Percentiles rank a stretch among this genome's conserved stretches.
Evolutionary conservation across 768 basidiomycete species (phyloP).

Genomic region (Psilocybe azurescens): DNA sequence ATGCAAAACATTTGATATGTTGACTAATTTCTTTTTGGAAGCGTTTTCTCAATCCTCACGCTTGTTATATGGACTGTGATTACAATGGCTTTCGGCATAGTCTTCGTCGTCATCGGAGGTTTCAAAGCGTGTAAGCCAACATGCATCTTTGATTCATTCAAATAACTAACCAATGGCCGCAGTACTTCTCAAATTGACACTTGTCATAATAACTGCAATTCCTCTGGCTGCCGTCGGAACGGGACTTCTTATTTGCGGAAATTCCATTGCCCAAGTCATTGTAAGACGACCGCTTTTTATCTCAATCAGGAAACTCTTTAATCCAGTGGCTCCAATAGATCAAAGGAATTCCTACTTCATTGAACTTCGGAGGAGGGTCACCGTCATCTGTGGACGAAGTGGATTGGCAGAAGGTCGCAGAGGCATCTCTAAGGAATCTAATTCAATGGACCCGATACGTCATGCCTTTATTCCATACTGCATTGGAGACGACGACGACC

Average conservation of each 20-base stretch:
- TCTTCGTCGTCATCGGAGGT: conserved; percentile 20
- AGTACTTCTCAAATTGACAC: conserved; percentile 17
- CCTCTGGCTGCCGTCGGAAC: conserved; percentile 21
- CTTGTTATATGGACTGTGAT: conserved; percentile 18
- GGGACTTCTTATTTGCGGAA: conserved; percentile 16
- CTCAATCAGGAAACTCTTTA: background rate
- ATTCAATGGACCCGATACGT: background rate
- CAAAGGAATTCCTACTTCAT: background rate
- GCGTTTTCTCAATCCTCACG: conserved; percentile 16
- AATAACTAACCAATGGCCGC: background rate
- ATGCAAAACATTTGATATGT: background rate
- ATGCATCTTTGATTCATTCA: background rate
- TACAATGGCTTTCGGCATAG: conserved; percentile 15
- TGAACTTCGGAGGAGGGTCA: background rate
- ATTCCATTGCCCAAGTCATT: conserved; percentile 15
- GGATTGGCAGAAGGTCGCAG: conserved; percentile 9
- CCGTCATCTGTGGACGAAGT: conserved; percentile 1
- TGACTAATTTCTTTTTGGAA: background rate
- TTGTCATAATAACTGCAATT: conserved; percentile 18
- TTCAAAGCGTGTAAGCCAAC: conserved; percentile 16
- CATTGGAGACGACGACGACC: background rate
- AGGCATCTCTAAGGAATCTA: background rate
- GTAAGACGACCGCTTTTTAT: conserved; percentile 5
- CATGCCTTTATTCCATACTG: background rate
- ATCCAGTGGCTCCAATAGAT: background rate